Evolutionary conservation across 1,284 basidiomycete genomes (phyloP).

Genomic region (Cryptococcus maquisensis): DNA sequence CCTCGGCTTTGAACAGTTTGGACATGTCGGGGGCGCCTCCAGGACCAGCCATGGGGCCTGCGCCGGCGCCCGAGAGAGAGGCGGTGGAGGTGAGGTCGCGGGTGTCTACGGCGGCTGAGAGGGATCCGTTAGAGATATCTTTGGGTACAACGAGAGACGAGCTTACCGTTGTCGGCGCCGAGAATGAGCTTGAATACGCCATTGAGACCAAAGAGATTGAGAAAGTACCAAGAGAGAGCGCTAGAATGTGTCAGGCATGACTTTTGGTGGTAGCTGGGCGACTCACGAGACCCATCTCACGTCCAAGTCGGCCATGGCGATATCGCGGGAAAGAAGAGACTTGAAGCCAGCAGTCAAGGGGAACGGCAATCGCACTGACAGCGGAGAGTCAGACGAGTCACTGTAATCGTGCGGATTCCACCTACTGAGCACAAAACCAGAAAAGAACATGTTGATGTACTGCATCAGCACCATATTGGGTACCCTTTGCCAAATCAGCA

Average conservation of each 20-base stretch:
- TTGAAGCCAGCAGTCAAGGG: constrained; percentile 96
- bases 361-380: constrained; percentile 91
- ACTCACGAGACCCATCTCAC: constrained; percentile 88
- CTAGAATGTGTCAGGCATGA: constrained; percentile 12
- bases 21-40: constrained; percentile 72
- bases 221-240: constrained; percentile 97
- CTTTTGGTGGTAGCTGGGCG: not conserved
- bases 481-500: constrained; percentile 52
- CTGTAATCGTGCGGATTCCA: constrained; percentile 29
- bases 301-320: constrained; percentile 94
- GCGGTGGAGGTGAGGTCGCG: constrained; percentile 68
- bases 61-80: constrained; percentile 59
- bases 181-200: constrained; percentile 90
- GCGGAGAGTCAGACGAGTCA: not conserved
- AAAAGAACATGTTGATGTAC: constrained; percentile 99
- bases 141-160: constrained; percentile 6
- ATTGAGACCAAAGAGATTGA: constrained; percentile 97
- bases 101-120: constrained; percentile 67
- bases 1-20: constrained; percentile 87
- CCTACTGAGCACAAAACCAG: constrained; percentile 94
- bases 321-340: constrained; percentile 95
- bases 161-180: constrained; percentile 78
- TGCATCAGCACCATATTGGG: constrained; percentile 99
- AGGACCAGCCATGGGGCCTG: constrained; percentile 48
- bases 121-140: constrained; percentile 6